Evolutionary conservation across 106 monocot species (phyloP).

Genomic region (Hemerocallis citrina): DNA sequence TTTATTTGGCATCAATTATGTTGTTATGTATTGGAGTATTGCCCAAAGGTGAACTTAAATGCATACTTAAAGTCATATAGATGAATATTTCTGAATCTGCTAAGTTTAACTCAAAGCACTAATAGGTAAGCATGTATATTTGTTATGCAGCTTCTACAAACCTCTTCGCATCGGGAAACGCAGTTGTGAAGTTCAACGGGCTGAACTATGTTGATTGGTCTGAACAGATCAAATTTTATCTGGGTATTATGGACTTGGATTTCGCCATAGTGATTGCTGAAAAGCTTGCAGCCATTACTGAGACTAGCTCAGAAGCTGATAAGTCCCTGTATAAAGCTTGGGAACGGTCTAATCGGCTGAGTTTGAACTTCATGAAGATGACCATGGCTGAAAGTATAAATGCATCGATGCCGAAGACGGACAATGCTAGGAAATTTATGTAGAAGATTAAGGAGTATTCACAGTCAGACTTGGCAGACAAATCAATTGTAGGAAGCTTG

Average conservation of each 20-base stretch:
- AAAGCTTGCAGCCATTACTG: not conserved
- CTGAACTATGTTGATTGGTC: not conserved
- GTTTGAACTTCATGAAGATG: conserved; percentile 1
- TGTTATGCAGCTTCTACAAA: not conserved
- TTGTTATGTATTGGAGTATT: not conserved
- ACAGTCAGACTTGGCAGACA: not conserved
- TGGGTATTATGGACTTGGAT: not conserved
- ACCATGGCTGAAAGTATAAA: not conserved
- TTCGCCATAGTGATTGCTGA: not conserved
- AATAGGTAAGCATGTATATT: not conserved
- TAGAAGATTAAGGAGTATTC: not conserved
- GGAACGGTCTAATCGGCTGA: conserved; percentile 2
- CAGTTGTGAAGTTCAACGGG: not conserved
- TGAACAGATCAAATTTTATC: not conserved
- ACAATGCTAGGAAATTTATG: not conserved
- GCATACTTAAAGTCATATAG: not conserved
- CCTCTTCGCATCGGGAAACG: not conserved
- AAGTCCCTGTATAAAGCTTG: not conserved
- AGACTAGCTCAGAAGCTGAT: not conserved
- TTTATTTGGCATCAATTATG: not conserved
- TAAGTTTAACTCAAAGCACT: not conserved
- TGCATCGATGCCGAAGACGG: not conserved
- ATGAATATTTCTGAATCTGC: not conserved
- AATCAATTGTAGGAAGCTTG: not conserved
- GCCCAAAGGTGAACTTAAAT: not conserved